These are phyloP conservation scores for Mytilinidion resinicola DNA, from an alignment of 495 filamentous ascomycete genomes.

Conservation along the genomic window DNA sequence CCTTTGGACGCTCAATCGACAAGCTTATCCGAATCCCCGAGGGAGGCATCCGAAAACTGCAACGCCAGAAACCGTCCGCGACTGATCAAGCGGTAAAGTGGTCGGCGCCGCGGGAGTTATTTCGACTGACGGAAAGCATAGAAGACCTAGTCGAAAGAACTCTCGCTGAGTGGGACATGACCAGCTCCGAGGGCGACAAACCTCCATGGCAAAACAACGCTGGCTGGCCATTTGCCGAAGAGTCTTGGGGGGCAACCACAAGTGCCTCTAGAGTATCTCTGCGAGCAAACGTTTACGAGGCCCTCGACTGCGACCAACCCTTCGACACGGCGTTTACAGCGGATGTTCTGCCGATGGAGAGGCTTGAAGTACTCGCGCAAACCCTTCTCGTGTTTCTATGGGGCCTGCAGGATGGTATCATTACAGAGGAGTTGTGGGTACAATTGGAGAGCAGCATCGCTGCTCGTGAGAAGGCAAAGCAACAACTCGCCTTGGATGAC, in stretches of 20 bases:
- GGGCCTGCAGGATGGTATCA: slow-evolving; percentile 67
- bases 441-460: slow-evolving; percentile 59
- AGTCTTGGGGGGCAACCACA: slow-evolving; percentile 41
- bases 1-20: slow-evolving; percentile 74
- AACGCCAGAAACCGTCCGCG: slow-evolving; percentile 38
- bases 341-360: slow-evolving; percentile 54
- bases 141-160: slow-evolving; percentile 67
- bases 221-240: slow-evolving; percentile 66
- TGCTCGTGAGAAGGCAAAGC: slow-evolving; percentile 43
- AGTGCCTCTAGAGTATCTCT: slow-evolving; percentile 12
- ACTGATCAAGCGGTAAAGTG: slow-evolving; percentile 44
- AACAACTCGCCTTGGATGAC: slow-evolving; percentile 51
- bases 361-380: slow-evolving; percentile 62
- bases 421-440: slow-evolving; percentile 62
- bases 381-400: slow-evolving; percentile 64
- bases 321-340: slow-evolving; percentile 53
- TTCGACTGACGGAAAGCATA: slow-evolving; percentile 77
- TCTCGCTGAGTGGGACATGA: slow-evolving; percentile 80
- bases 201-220: slow-evolving; percentile 54
- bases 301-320: slow-evolving; percentile 60
- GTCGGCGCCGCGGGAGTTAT: slow-evolving; percentile 77
- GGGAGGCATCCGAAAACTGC: slow-evolving; percentile 56
- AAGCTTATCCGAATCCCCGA: slow-evolving; percentile 81
- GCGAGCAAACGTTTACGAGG: slow-evolving; percentile 46
- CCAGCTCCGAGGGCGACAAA: slow-evolving; percentile 44